phyloP scores from a whole-genome alignment of 2,329 filamentous ascomycete species.

The Clarireedia homoeocarpa region DNA sequence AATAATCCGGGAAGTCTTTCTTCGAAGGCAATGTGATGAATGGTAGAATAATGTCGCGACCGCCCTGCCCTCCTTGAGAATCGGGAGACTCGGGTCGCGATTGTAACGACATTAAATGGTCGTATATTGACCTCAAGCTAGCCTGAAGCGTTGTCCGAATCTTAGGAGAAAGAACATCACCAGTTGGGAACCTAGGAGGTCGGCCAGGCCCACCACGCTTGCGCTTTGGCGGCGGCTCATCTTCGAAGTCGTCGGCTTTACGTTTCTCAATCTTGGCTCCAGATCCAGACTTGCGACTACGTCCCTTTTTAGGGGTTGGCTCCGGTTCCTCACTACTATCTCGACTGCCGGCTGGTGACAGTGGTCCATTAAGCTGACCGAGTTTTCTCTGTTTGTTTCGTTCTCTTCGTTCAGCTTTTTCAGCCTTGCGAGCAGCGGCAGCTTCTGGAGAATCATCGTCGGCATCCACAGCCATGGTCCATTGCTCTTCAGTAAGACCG shows the following conservation, averaged over 20 bases:
- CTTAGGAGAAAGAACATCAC: constrained; percentile 57
- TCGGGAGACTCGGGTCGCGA: constrained; percentile 27
- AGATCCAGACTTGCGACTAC: constrained; percentile 65
- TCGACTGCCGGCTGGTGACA: constrained; percentile 65
- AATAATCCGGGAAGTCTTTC: constrained; percentile 90
- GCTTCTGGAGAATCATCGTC: constrained; percentile 92
- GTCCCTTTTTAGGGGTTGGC: constrained; percentile 67
- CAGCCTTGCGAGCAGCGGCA: constrained; percentile 83
- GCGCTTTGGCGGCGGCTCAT: constrained; percentile 68
- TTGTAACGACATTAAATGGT: constrained; percentile 59
- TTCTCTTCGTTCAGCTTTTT: constrained; percentile 72
- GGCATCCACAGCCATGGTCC: constrained; percentile 95
- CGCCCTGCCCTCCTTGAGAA: constrained; percentile 44
- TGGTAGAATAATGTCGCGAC: constrained; percentile 82
- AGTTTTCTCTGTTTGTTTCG: constrained; percentile 62
- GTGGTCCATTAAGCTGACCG: constrained; percentile 25
- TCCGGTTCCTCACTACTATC: constrained; percentile 76
- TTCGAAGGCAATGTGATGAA: constrained; percentile 89
- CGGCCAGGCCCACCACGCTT: constrained; percentile 68
- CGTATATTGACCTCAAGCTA: constrained; percentile 69
- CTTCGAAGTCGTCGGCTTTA: constrained; percentile 65
- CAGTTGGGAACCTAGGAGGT: constrained; percentile 43
- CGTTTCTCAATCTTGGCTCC: constrained; percentile 68
- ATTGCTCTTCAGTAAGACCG: constrained; percentile 96
- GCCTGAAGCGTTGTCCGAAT: constrained; percentile 73